A percentile compares a stretch with the other conserved stretches of the same genome.
phyloP scores from a whole-genome alignment of 441 rosid species.

The Erysimum pusillum region DNA sequence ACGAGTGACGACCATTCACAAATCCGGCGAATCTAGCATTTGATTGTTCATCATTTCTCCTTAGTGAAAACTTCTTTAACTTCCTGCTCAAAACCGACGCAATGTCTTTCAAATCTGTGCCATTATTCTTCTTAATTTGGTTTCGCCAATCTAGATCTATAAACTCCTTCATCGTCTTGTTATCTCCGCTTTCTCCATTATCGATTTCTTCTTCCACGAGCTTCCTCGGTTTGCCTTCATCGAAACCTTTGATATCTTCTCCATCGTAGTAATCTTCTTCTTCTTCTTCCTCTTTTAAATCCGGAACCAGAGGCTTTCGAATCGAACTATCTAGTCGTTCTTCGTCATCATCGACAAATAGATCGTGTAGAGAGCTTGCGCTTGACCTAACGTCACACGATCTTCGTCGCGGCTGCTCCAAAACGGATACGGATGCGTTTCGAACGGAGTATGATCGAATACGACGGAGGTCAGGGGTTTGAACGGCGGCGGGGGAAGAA shows the following conservation, averaged over 20 bases:
- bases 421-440: conserved; percentile 29
- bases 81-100: conserved; percentile 64
- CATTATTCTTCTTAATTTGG: conserved; percentile 50
- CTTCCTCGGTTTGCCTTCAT: conserved; percentile 22
- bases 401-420: conserved; percentile 48
- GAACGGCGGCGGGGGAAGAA: conserved; percentile 41
- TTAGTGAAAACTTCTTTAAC: conserved; percentile 56
- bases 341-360: conserved; percentile 52
- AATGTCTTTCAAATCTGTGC: conserved; percentile 50
- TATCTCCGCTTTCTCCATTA: conserved; percentile 38
- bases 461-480: conserved; percentile 57
- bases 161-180: conserved; percentile 71
- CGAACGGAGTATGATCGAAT: conserved; percentile 58
- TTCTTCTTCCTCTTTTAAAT: conserved; percentile 50
- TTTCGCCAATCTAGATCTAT: conserved; percentile 69
- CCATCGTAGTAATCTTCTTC: conserved; percentile 42
- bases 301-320: conserved; percentile 28
- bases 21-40: conserved; percentile 33
- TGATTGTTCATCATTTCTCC: conserved; percentile 29
- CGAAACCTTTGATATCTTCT: conserved; percentile 41
- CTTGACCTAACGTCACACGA: conserved; percentile 49
- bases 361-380: conserved; percentile 53
- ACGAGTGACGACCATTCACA: conserved; percentile 62
- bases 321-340: conserved; percentile 18
- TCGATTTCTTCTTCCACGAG: conserved; percentile 16